Conservation (phyloP, 805 yeast genomes). For the Debaryomyces hansenii region DNA sequence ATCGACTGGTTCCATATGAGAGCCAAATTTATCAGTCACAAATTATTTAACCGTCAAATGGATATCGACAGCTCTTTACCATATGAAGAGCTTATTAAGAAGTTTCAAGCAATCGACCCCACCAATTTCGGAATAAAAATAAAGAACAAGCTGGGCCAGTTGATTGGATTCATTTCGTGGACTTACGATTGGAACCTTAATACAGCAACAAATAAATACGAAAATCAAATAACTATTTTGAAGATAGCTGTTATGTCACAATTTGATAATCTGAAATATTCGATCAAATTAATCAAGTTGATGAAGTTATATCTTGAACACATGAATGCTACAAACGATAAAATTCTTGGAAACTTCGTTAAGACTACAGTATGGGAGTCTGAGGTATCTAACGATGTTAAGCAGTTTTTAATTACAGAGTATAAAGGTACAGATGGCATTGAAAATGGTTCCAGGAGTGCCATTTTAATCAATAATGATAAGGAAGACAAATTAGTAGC, state of each 20-base stretch:
- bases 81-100: constrained; percentile 19
- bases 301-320: constrained; percentile 10
- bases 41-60: constrained; percentile 15
- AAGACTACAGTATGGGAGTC: constrained; percentile 35
- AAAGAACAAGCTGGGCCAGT: constrained; percentile 12
- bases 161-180: constrained; percentile 36
- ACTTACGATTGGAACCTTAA: constrained; percentile 35
- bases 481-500: constrained; percentile 24
- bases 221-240: constrained; percentile 26
- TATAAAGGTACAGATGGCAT: constrained; percentile 19
- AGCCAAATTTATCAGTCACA: constrained; percentile 29
- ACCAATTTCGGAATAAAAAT: constrained; percentile 31
- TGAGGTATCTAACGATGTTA: constrained; percentile 20
- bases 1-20: constrained; percentile 46
- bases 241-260: constrained; percentile 23
- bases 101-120: constrained; percentile 27
- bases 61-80: constrained; percentile 16
- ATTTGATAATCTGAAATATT: constrained; percentile 14
- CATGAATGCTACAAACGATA: not conserved
- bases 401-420: constrained; percentile 13
- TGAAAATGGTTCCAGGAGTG: constrained; percentile 38
- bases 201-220: constrained; percentile 6
- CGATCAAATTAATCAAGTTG: constrained; percentile 13
- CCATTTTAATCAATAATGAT: constrained; percentile 26
- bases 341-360: constrained; percentile 2